Evolutionary conservation across 2,329 filamentous ascomycete species (phyloP).

Genomic region (Colletotrichum tanaceti): DNA sequence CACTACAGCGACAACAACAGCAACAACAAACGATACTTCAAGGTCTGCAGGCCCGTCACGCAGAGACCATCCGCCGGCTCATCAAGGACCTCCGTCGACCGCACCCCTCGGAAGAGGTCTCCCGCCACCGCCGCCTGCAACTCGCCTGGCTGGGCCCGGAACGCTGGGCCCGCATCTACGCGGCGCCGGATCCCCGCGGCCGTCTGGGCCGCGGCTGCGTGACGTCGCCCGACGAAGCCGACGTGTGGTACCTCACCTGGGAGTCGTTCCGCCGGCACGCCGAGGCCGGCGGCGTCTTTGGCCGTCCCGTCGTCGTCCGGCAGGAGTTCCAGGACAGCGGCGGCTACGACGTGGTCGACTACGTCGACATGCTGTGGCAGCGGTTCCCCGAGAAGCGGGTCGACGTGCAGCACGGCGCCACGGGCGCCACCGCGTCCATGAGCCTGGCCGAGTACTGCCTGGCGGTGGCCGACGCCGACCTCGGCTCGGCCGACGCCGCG

Average conservation of each 20-base stretch:
- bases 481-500: conserved; percentile 11
- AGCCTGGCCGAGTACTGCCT: conserved; percentile 12
- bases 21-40: conserved; percentile 2
- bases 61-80: not conserved
- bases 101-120: not conserved
- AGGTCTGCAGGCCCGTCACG: not conserved
- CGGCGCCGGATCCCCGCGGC: not conserved
- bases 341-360: conserved; percentile 9
- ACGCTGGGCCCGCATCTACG: conserved; percentile 8
- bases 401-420: conserved; percentile 8
- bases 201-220: not conserved
- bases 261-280: not conserved
- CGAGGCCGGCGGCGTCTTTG: conserved; percentile 1
- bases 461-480: not conserved
- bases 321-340: conserved; percentile 14
- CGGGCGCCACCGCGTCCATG: conserved; percentile 1
- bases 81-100: not conserved
- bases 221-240: not conserved
- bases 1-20: too few relatives aligned
- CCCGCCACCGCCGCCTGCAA: not conserved
- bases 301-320: conserved; percentile 5
- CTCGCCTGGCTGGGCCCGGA: conserved; percentile 6
- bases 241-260: conserved; percentile 12
- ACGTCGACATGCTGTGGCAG: conserved; percentile 15
- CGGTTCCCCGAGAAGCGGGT: conserved; percentile 10